phyloP scores from a whole-genome alignment of 1,284 basidiomycete genomes.

The Thelephora terrestris region DNA sequence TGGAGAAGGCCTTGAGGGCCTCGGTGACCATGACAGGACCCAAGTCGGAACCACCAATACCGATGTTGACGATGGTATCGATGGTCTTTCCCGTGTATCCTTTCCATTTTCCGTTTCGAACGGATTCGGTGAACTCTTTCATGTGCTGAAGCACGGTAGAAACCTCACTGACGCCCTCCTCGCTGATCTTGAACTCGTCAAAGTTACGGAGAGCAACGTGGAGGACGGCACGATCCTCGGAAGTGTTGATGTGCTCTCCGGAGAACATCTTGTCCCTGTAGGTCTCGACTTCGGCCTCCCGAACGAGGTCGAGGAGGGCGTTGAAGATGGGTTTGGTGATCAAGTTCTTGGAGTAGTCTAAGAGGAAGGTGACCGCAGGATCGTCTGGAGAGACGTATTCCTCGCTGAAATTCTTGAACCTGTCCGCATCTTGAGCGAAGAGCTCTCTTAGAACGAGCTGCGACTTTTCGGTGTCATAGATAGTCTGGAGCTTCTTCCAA shows the following conservation, averaged over 20 bases:
- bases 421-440: conserved; percentile 78
- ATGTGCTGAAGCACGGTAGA: conserved; percentile 83
- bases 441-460: conserved; percentile 84
- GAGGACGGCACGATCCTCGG: conserved; percentile 92
- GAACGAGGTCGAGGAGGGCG: conserved; percentile 70
- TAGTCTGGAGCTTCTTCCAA: conserved; percentile 87
- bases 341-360: conserved; percentile 97
- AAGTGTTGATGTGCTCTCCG: conserved; percentile 97
- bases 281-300: conserved; percentile 80
- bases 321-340: conserved; percentile 80
- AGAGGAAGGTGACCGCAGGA: conserved; percentile 71
- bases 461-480: conserved; percentile 69
- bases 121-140: conserved; percentile 77
- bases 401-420: conserved; percentile 81
- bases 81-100: conserved; percentile 97
- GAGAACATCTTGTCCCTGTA: conserved; percentile 90
- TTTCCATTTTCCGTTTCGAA: conserved; percentile 86
- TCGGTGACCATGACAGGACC: conserved; percentile 99
- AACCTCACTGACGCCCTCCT: conserved; percentile 81
- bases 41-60: conserved; percentile 96
- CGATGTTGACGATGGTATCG: conserved; percentile 95
- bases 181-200: conserved; percentile 64
- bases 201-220: conserved; percentile 93
- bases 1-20: conserved; percentile 88
- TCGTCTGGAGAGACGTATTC: conserved; percentile 63